Evolutionary conservation across 495 filamentous ascomycete species (phyloP), one percentile per base, ranked within the genome.

Genomic region (Sabuloglossum arenarium): DNA sequence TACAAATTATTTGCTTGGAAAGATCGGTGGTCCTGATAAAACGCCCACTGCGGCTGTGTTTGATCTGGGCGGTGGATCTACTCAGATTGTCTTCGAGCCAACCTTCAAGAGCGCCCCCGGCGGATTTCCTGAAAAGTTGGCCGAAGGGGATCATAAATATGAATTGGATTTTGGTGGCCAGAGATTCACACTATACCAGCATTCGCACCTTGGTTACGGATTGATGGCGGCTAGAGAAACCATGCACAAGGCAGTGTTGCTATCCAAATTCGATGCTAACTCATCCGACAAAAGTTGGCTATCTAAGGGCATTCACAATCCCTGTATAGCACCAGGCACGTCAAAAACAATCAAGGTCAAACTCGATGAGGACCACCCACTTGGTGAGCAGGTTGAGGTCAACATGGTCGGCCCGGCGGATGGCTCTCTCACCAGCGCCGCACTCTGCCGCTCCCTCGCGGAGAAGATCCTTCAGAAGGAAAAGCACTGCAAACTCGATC

Each of bases 11-110:
- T 81, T 98, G 42, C 80, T 97, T 21, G 90, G 89, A 54, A 98
- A 96, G 73, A 97, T 97, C 64, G 93, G 91, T 61, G 85, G 84
- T 24, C 84, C 87, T 6, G 88, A 94, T 61, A 79, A 93, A 62
- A 86, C 77, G 55, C 83, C 85, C 14, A 97, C 91, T 1, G 91
- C 90, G 43, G 91, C 91, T 29, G 76, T 97, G 56, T 94, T 98
- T 62, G 91, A 98, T 68, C 79, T 98, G 55, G 91, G 90, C 61
- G 91, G 91, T 63, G 91, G 90, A 46, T 94, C 87, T 16, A 98
- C 91, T 30, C 91, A 98, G 71, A 94, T 98, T 64, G 91, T 97
- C 58, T 98, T 96, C 70, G 77, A 97, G 67, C 91, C 91, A 19
- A 94, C 81, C n/a, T 98, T 94, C 66, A 77, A 82, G 64, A 78